A percentile compares a stretch with the other conserved stretches of the same genome.
Conservation (phyloP, 805 yeast species). For the Limtongia smithiae region DNA sequence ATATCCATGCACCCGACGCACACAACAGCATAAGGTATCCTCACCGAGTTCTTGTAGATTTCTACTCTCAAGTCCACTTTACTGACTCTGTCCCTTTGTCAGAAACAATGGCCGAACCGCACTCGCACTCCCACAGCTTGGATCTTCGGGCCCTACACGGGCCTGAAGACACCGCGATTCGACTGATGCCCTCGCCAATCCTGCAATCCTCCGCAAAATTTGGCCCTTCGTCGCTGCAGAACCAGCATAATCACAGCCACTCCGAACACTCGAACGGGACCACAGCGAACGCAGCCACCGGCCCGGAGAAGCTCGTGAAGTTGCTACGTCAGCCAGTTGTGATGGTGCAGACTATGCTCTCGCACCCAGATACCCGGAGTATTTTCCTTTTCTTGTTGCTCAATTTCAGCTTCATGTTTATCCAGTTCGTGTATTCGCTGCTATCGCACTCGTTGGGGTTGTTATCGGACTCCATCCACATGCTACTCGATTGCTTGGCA, state of each 20-base stretch:
- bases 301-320: neutral
- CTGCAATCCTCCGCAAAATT: constrained; percentile 3
- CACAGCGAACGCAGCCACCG: neutral
- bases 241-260: too few species aligned
- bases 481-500: constrained; percentile 93
- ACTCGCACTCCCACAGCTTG: constrained; percentile 1
- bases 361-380: constrained; percentile 74
- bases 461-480: constrained; percentile 88
- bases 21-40: too few species aligned
- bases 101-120: constrained; percentile 4
- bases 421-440: constrained; percentile 87
- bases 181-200: constrained; percentile 9
- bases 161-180: constrained; percentile 7
- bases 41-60: too few species aligned
- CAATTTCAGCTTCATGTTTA: constrained; percentile 89
- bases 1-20: too few species aligned
- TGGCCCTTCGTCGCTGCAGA: constrained; percentile 1
- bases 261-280: neutral
- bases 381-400: constrained; percentile 82
- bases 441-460: constrained; percentile 89
- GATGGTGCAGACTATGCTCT: constrained; percentile 35
- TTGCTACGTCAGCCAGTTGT: constrained; percentile 21
- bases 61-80: too few species aligned
- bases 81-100: too few species aligned
- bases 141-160: neutral